phyloP scores from a whole-genome alignment of 2,329 filamentous ascomycete genomes.

The Aspergillus novoparasiticus region DNA sequence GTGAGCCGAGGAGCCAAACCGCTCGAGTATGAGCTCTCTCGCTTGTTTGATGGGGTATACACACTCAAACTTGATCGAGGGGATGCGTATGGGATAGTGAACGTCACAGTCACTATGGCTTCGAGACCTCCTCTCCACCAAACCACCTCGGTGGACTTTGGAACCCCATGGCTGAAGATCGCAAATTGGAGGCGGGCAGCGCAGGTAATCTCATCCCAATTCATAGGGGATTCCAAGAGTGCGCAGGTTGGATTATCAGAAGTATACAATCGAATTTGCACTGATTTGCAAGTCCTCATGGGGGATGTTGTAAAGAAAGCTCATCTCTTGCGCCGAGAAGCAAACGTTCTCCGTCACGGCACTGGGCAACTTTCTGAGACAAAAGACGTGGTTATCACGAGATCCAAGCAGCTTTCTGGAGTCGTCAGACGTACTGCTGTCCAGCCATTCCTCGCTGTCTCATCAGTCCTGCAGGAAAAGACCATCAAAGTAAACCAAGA shows the following conservation, averaged over 20 bases:
- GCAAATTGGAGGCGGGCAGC: slow-evolving; percentile 49
- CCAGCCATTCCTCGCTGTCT: slow-evolving; percentile 34
- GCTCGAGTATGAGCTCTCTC: slow-evolving; percentile 50
- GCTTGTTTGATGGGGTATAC: slow-evolving; percentile 57
- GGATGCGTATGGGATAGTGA: slow-evolving; percentile 52
- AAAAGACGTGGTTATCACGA: slow-evolving; percentile 30
- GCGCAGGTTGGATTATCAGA: slow-evolving; percentile 43
- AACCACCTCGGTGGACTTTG: slow-evolving; percentile 45
- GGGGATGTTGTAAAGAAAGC: slow-evolving; percentile 41
- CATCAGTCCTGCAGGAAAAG: slow-evolving; percentile 34
- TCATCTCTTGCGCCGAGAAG: slow-evolving; percentile 35
- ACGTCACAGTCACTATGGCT: slow-evolving; percentile 49
- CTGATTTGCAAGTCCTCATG: slow-evolving; percentile 41
- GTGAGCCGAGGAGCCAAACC: slow-evolving; percentile 47
- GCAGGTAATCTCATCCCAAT: slow-evolving; percentile 36
- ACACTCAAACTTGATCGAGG: slow-evolving; percentile 53
- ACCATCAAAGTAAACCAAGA: slow-evolving; percentile 32
- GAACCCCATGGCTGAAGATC: slow-evolving; percentile 51
- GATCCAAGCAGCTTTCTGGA: slow-evolving; percentile 39
- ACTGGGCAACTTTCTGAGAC: slow-evolving; percentile 27
- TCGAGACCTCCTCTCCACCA: slow-evolving; percentile 39
- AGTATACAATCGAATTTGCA: slow-evolving; percentile 40
- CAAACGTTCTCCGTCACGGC: slow-evolving; percentile 27
- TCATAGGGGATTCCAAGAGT: slow-evolving; percentile 39
- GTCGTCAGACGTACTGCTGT: slow-evolving; percentile 33